Base-by-base conservation (phyloP, 768 basidiomycete genomes). In the Boletus patriciae region DNA sequence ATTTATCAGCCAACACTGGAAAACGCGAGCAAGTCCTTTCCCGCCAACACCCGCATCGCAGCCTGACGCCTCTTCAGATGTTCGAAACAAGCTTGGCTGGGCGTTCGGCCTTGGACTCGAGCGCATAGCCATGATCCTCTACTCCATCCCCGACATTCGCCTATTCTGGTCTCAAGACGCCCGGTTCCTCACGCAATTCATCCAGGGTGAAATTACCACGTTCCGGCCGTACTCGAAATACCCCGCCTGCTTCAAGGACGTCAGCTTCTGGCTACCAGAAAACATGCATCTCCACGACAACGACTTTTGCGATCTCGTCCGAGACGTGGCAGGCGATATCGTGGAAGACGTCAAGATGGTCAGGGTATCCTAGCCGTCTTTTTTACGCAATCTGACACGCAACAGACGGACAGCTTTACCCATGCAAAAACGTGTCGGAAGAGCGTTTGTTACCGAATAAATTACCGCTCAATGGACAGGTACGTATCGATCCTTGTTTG, bases 81-180 rank as follows among this genome's bases (percentile, higher is more conserved):
- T 96, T 3, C 76, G 80, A 1, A 75, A 90, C 66, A 95, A 96
- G 68, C 84, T 93, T 63, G 93, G 94, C 27, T 99, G 97, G 96
- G 97, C 97, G 0, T 98, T 98, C 66, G 97, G 97, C 25, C 86
- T 99, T 50, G 97, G 97, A 5, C 81, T 99, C 43, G 97, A 99
- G 69, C 85, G 97, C 33, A 95, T 98, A 61, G 94, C 95, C 16
- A 99, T 99, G 97, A 85, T 98, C 58, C 83, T 99, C 46, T 98
- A 88, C 76, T 88, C 87, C 15, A 96, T 99, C 50, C 97, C 96
- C 10, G 97, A 99, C 71, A 98, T 99, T 69, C 89, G 97, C 18
- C 78, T 99, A 15, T 99, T 99, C 80, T 99, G 97, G 97, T 94
- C 94, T 3, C 74, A 76, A 47, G 97, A 99, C 66, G 65, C 81